Evolutionary conservation across 1,284 basidiomycete species (phyloP).

Genomic region (Coriolopsis trogii): DNA sequence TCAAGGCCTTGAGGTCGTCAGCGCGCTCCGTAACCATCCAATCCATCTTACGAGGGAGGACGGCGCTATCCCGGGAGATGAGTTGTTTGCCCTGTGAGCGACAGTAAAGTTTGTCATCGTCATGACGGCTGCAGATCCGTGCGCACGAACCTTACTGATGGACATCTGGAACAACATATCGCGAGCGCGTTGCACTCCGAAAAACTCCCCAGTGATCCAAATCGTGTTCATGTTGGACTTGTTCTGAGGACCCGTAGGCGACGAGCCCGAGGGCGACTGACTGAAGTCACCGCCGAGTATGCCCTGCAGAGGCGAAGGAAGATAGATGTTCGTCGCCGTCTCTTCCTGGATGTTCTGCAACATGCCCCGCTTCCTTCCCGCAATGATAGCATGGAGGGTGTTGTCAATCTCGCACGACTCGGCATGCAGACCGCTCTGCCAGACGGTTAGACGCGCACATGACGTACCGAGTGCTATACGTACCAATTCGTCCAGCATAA

Average conservation of each 20-base stretch:
- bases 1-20: slow-evolving; percentile 89
- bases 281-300: slow-evolving; percentile 68
- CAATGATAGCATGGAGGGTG: slow-evolving; percentile 92
- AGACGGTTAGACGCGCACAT: slow-evolving; percentile 11
- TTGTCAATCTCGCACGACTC: slow-evolving; percentile 95
- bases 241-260: slow-evolving; percentile 25
- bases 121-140: background rate
- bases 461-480: slow-evolving; percentile 36
- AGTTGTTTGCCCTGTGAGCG: slow-evolving; percentile 79
- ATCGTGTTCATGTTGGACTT: slow-evolving; percentile 66
- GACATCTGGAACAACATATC: slow-evolving; percentile 95
- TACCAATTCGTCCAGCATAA: slow-evolving; percentile 94
- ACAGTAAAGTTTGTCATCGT: background rate
- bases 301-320: slow-evolving; percentile 89
- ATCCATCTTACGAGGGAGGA: slow-evolving; percentile 95
- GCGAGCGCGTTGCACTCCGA: slow-evolving; percentile 91
- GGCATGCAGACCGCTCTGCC: slow-evolving; percentile 84
- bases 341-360: slow-evolving; percentile 96
- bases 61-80: slow-evolving; percentile 91
- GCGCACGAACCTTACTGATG: slow-evolving; percentile 72
- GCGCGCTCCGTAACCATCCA: slow-evolving; percentile 96
- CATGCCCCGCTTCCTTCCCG: slow-evolving; percentile 86
- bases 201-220: slow-evolving; percentile 98
- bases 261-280: slow-evolving; percentile 25
- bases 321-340: slow-evolving; percentile 96